Evolutionary conservation across 139 green algal genomes (phyloP), one percentile per base, ranked within the genome.

Genomic region (Chlorella vulgaris): DNA sequence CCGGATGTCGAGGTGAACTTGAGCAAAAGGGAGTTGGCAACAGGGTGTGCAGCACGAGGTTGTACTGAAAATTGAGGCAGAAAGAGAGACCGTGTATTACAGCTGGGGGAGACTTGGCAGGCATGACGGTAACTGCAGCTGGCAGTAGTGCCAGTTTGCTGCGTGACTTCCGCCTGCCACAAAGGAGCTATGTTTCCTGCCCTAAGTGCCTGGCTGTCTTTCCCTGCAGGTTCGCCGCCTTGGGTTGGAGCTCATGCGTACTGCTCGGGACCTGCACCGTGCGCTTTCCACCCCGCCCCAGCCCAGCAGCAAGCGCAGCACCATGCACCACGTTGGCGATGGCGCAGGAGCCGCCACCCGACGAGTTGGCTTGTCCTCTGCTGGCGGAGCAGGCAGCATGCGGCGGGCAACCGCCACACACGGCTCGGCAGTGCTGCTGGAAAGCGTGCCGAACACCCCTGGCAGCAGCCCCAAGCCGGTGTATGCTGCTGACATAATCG

Each of bases 241-340:
- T n/a, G 90, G 86, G 0, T 33, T 92, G 77, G 82, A 88, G 40
- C 26, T 86, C 2, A 69, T 94, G 47, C 50, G 40, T 4, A 67
- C 76, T 6, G 66, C 84, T 0, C 69, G 90, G 0, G 55, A 68
- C 15, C 74, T 93, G 76, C 87, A 92, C 29, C 69, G 81, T 24
- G 58, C 71, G 35, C 55, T 93, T 40, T 22, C 26, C 22, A 26
- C 38, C 36, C 43, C 40, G 1, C 61, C 42, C 65, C 73, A 53
- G 35, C 73, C 73, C 53, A 79, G 51, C 51, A 69, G 73, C 73
- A 79, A 79, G 73, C 73, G 73, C 8, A 29, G 35, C 24, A 79
- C 73, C 33, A 79, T 79, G 73, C 36, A 29, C 1, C 53, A 79
- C 28, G 35, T 10, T 22, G 36, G 47, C 28, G 73, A n/a, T 7